These are phyloP conservation scores for Neocatenulostroma microsporum DNA, from an alignment of 2,329 filamentous ascomycete species.

Conservation along the genomic window DNA sequence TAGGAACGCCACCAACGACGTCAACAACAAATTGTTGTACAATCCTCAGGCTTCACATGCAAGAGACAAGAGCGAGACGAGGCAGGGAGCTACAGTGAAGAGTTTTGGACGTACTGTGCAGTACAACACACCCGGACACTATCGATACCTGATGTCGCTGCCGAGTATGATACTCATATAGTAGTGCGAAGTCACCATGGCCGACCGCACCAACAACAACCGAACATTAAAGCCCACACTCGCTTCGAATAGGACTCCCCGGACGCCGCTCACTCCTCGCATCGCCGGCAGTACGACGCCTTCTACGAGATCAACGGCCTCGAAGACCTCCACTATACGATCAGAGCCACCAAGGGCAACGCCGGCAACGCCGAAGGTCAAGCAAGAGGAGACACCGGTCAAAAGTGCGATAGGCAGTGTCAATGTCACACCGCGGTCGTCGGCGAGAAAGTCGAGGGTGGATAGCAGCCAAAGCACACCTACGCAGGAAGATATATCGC, in stretches of 20 bases:
- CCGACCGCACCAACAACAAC: constrained; percentile 37
- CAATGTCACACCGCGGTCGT: constrained; percentile 74
- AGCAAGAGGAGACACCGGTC: constrained; percentile 39
- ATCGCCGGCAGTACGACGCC: constrained; percentile 31
- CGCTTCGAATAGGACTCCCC: constrained; percentile 50
- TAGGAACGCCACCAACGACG: too few relatives aligned
- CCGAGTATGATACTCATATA: too few relatives aligned
- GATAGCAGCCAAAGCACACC: constrained; percentile 59
- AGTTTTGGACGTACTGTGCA: too few relatives aligned
- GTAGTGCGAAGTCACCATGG: constrained; percentile 2
- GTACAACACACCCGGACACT: too few relatives aligned
- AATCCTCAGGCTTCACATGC: too few relatives aligned
- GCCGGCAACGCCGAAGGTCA: constrained; percentile 18
- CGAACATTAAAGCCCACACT: constrained; percentile 63
- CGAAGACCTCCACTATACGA: constrained; percentile 21
- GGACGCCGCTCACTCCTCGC: constrained; percentile 53
- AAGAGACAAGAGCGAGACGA: too few relatives aligned
- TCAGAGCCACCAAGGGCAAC: constrained; percentile 33
- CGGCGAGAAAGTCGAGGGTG: constrained; percentile 61
- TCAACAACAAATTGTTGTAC: too few relatives aligned
- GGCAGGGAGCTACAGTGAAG: too few relatives aligned
- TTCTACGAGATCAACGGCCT: constrained; percentile 25
- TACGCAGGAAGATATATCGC: constrained; percentile 15
- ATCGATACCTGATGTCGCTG: too few relatives aligned
- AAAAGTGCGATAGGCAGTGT: constrained; percentile 49